phyloP scores from a whole-genome alignment of 208 protist genomes.

The Acanthamoeba healyi region DNA sequence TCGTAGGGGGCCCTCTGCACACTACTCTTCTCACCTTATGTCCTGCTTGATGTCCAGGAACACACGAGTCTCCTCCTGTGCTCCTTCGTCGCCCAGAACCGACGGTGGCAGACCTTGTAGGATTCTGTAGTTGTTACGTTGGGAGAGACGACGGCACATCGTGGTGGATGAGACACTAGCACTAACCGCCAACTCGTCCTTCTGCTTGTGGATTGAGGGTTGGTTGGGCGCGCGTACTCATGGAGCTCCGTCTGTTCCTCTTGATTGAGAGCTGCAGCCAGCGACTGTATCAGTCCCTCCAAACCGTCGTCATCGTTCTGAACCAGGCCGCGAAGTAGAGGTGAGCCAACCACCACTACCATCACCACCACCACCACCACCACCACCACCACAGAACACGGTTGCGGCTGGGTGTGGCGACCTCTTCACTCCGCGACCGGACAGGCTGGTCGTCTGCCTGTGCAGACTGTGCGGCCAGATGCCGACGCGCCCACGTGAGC shows the following conservation, averaged over 20 bases:
- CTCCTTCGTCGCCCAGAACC: slow-evolving; percentile 27
- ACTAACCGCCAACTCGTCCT: not conserved
- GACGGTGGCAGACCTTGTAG: not conserved
- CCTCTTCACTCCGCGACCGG: no score
- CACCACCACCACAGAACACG: no score
- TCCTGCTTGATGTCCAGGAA: slow-evolving; percentile 27
- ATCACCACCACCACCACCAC: no score
- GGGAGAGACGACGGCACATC: no score
- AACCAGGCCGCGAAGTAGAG: not conserved
- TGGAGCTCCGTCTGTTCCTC: not conserved
- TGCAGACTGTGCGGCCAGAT: not conserved
- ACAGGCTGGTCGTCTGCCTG: no score
- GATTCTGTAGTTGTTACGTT: no score
- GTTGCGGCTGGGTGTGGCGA: no score
- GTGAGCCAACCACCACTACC: no score
- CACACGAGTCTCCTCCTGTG: slow-evolving; percentile 31
- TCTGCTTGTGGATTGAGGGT: no score
- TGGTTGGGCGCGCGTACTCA: not conserved
- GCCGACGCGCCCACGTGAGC: not conserved
- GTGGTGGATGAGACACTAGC: not conserved
- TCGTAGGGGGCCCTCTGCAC: no score
- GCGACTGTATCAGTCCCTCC: not conserved
- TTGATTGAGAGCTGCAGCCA: not conserved
- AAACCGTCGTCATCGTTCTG: not conserved
- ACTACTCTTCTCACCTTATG: not conserved